These are phyloP conservation scores for Drechslerella stenobrocha DNA, from an alignment of 2,329 filamentous ascomycete species.

Conservation along the genomic window DNA sequence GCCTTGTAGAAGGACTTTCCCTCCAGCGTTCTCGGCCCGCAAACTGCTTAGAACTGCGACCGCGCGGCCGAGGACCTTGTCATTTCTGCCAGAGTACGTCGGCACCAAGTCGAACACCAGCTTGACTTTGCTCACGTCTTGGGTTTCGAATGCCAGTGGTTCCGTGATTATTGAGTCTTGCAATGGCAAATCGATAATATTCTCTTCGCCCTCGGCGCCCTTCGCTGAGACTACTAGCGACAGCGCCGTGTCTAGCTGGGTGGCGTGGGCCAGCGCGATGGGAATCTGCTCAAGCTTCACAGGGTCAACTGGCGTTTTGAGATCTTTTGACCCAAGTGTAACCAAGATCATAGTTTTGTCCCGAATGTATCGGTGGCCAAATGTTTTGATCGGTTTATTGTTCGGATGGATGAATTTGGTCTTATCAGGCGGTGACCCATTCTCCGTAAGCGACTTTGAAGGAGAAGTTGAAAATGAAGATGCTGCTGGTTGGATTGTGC, in stretches of 20 bases:
- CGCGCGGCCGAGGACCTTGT: slow-evolving; percentile 82
- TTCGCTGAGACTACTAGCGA: slow-evolving; percentile 87
- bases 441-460: slow-evolving; percentile 49
- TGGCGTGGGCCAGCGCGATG: slow-evolving; percentile 82
- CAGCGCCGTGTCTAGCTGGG: slow-evolving; percentile 89
- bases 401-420: slow-evolving; percentile 57
- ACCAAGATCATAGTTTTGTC: slow-evolving; percentile 82
- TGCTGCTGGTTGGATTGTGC: slow-evolving; percentile 30
- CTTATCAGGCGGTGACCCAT: slow-evolving; percentile 56
- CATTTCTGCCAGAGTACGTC: slow-evolving; percentile 81
- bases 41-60: slow-evolving; percentile 86
- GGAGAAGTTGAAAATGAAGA: slow-evolving; percentile 37
- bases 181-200: slow-evolving; percentile 86
- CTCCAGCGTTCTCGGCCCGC: slow-evolving; percentile 77
- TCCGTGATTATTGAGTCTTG: slow-evolving; percentile 93
- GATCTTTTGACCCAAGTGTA: slow-evolving; percentile 92
- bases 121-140: slow-evolving; percentile 77
- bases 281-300: slow-evolving; percentile 88
- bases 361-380: slow-evolving; percentile 91
- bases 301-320: slow-evolving; percentile 75
- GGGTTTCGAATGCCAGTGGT: slow-evolving; percentile 84
- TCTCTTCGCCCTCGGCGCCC: slow-evolving; percentile 82
- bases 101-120: slow-evolving; percentile 92
- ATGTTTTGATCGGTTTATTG: slow-evolving; percentile 84
- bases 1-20: slow-evolving; percentile 87